Evolutionary conservation across 139 green algal species (phyloP), one percentile per base, ranked within the genome.

Genomic region (Coelastrella sp.): DNA sequence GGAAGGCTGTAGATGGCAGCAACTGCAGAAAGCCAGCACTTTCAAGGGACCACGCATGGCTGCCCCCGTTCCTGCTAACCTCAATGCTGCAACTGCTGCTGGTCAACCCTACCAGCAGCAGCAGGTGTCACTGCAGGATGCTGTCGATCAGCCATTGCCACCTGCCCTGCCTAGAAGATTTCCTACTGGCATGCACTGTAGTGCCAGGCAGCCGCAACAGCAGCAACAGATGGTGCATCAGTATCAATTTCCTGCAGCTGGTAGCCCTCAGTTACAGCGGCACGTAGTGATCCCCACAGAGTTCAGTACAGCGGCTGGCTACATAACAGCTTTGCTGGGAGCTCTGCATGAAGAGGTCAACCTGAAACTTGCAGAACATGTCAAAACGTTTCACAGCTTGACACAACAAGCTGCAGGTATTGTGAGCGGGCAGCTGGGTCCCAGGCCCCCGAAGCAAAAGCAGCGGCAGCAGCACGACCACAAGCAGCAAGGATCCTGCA

Each of bases 261-360:
- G 45, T 17, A 30, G 15, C 5, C 19, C 23, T 5, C 30, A 32
- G 48, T 69, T 71, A 3, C 60, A 34, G 25, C 79, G 91, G 2
- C 53, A 51, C 3, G 79, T 89, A 15, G 72, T 34, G 2, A 81
- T 94, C 4, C 89, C 91, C 0, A 75, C 89, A 25, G 50, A 19
- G 17, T 93, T 94, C 40, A 35, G 8, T 5, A 69, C 67, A 6
- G 8, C 59, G 2, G 38, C 73, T 15, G 37, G 87, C 9, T 94
- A 94, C 40, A 45, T 71, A 34, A 30, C 57, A 43, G 35, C 51
- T 8, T 84, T 90, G 74, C n/a, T 59, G 15, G 77, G 76, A 30
- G 88, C 90, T 0, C 63, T 95, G 17, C 50, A 41, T 62, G 92
- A 96, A 63, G 92, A 96, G 60, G 62, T 94, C 0, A 93, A 91